Percentiles rank a stretch among this genome's conserved stretches.
Conservation (phyloP, 23 red algal genomes). For the Chondrus crispus region DNA sequence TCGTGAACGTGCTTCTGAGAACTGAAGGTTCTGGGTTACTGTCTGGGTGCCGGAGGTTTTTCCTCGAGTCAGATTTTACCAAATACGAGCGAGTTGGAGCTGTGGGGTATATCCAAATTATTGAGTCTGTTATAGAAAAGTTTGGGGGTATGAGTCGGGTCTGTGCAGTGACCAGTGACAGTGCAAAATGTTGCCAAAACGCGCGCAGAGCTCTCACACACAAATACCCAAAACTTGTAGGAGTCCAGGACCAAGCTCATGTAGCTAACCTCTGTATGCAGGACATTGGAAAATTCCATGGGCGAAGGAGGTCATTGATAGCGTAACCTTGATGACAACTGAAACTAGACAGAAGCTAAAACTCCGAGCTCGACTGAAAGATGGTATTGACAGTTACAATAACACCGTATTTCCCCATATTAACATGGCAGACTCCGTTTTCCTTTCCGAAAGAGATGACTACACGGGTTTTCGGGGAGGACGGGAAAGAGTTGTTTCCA, state of each 20-base stretch:
- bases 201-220: neutral
- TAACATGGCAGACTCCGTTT: no score
- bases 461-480: no score
- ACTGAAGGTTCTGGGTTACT: neutral
- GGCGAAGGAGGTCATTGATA: neutral
- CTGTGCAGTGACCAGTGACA: constrained; percentile 25
- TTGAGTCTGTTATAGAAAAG: neutral
- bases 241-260: constrained; percentile 1
- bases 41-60: neutral
- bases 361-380: neutral
- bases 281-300: constrained; percentile 8
- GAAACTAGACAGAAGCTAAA: neutral
- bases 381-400: neutral
- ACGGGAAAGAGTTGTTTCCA: no score
- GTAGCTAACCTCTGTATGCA: neutral
- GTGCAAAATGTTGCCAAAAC: neutral
- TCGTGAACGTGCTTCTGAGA: constrained; percentile 13
- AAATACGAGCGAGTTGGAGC: neutral
- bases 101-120: constrained; percentile 9
- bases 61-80: constrained; percentile 19
- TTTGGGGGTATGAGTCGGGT: constrained; percentile 12
- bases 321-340: neutral
- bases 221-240: neutral
- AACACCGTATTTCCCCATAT: neutral
- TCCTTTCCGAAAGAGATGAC: no score